A percentile compares a stretch with the other conserved stretches of the same genome.
phyloP scores from a whole-genome alignment of 345 rosid species.

The Salix arbutifolia region DNA sequence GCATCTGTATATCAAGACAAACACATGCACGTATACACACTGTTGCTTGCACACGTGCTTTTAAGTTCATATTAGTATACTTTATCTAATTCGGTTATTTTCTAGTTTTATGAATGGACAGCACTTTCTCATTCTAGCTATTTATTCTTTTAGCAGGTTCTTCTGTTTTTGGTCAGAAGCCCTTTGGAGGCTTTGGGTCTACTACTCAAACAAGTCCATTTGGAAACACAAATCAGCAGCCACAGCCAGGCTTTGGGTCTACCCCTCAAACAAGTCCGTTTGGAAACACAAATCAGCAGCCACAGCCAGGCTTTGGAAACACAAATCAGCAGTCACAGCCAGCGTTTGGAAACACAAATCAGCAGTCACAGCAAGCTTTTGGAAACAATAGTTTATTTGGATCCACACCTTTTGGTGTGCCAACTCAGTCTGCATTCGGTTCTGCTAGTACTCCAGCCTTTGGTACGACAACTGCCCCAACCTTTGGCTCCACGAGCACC shows the following conservation, averaged over 20 bases:
- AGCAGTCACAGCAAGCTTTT: conserved; percentile 70
- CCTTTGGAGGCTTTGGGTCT: conserved; percentile 77
- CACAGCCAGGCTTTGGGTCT: conserved; percentile 56
- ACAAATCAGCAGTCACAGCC: conserved; percentile 67
- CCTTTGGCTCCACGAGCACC: conserved; percentile 45
- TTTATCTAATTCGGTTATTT: not conserved
- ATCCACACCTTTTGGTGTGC: conserved; percentile 62
- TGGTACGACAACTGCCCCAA: conserved; percentile 32
- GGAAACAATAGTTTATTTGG: conserved; percentile 56
- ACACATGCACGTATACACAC: not conserved
- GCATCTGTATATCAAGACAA: not conserved
- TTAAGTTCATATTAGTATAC: not conserved
- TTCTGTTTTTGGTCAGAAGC: conserved; percentile 70
- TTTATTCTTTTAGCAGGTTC: conserved; percentile 37
- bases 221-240: conserved; percentile 57
- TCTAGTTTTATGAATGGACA: not conserved
- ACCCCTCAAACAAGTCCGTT: too few species aligned
- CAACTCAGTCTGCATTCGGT: conserved; percentile 44
- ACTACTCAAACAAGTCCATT: conserved; percentile 57
- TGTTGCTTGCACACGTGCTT: not conserved
- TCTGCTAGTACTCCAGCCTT: conserved; percentile 13
- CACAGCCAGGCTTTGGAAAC: conserved; percentile 72
- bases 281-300: conserved; percentile 56
- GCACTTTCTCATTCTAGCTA: not conserved
- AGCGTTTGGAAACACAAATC: conserved; percentile 59